Conservation (phyloP, 495 filamentous ascomycete genomes). For the Penicillium arizonense region DNA sequence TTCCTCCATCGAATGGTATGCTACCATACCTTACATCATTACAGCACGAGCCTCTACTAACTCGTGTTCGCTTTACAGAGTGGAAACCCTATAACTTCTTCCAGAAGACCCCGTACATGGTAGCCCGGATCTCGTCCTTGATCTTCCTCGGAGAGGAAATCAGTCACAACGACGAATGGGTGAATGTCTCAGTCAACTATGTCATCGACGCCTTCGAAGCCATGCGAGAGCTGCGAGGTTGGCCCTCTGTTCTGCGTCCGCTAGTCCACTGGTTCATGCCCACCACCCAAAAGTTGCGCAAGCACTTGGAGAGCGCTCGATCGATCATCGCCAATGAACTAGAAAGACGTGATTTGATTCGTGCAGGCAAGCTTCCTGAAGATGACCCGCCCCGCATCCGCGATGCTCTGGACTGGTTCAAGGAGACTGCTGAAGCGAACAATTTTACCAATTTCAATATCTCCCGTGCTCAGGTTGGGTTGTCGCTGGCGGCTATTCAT, state of each 20-base stretch:
- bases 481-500: conserved; percentile 46
- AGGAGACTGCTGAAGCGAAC: conserved; percentile 22
- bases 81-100: conserved; percentile 32
- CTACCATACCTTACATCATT: not conserved
- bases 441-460: conserved; percentile 13
- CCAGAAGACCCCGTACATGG: conserved; percentile 36
- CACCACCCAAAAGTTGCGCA: conserved; percentile 24
- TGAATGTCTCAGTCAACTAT: conserved; percentile 55
- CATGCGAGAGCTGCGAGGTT: conserved; percentile 27
- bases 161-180: conserved; percentile 55
- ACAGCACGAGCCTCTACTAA: not conserved
- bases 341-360: conserved; percentile 21
- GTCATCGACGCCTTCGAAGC: conserved; percentile 50
- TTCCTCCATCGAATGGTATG: conserved; percentile 38
- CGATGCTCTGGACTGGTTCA: conserved; percentile 39
- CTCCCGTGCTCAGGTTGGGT: conserved; percentile 26
- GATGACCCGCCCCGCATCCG: conserved; percentile 17
- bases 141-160: conserved; percentile 56
- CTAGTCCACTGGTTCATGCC: conserved; percentile 40
- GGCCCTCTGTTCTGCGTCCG: conserved; percentile 36
- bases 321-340: conserved; percentile 35
- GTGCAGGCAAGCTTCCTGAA: conserved; percentile 22
- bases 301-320: conserved; percentile 21
- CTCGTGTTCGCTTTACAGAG: conserved; percentile 10
- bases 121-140: conserved; percentile 57